Percentiles rank a stretch among this genome's conserved stretches.
Conservation (phyloP, 2,329 filamentous ascomycete species). For the Arthrinium phaeospermum region DNA sequence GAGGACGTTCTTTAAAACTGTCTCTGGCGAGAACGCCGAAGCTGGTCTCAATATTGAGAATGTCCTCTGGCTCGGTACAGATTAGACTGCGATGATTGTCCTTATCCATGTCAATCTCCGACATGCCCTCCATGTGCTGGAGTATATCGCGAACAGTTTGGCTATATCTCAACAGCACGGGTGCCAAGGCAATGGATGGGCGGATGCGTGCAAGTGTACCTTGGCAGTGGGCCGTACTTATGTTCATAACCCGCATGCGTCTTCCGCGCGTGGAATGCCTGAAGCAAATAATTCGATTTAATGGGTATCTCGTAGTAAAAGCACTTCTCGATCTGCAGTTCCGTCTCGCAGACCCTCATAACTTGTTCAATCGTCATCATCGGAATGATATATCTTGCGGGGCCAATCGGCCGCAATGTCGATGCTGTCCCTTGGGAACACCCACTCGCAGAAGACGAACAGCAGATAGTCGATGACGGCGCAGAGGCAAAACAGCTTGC, state of each 20-base stretch:
- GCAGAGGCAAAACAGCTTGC: slow-evolving; percentile 94
- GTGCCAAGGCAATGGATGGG: neutral
- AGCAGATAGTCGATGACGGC: slow-evolving; percentile 93
- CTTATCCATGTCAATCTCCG: neutral
- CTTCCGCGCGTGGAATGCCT: neutral
- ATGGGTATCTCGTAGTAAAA: slow-evolving; percentile 7
- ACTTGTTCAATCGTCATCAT: slow-evolving; percentile 15
- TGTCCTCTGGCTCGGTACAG: neutral
- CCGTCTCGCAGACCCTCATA: neutral
- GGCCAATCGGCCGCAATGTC: slow-evolving; percentile 94
- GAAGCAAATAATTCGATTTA: neutral
- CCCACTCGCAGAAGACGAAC: slow-evolving; percentile 86
- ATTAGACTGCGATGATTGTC: neutral
- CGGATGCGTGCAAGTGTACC: neutral
- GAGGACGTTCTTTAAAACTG: too few relatives aligned
- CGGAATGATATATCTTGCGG: slow-evolving; percentile 61
- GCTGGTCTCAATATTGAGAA: neutral
- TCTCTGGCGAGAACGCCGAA: neutral
- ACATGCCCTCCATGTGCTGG: neutral
- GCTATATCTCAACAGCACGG: neutral
- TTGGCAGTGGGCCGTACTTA: neutral
- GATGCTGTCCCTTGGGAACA: slow-evolving; percentile 82
- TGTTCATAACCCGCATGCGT: neutral
- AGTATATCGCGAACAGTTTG: neutral
- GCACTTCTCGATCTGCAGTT: neutral